Evolutionary conservation across 345 rosid genomes (phyloP).

Genomic region (Citrus reticulata): DNA sequence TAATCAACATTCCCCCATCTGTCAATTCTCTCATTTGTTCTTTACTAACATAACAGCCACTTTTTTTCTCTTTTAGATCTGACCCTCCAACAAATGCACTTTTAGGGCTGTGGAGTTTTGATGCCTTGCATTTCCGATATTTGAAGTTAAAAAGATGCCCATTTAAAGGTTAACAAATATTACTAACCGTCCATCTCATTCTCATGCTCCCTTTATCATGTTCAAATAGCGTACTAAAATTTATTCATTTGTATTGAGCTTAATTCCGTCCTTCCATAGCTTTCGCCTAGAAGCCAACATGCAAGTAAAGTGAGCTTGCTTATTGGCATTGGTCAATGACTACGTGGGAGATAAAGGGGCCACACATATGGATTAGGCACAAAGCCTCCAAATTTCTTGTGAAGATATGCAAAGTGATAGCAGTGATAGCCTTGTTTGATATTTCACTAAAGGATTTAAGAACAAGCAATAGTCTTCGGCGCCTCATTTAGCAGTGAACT

Average conservation of each 20-base stretch:
- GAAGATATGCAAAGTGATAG: background rate
- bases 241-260: background rate
- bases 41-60: background rate
- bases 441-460: background rate
- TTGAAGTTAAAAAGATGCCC: background rate
- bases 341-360: background rate
- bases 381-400: background rate
- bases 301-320: background rate
- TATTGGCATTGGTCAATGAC: background rate
- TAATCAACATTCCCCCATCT: background rate
- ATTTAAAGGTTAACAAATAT: background rate
- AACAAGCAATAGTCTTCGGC: background rate
- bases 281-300: background rate
- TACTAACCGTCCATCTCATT: background rate
- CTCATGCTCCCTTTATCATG: background rate
- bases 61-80: background rate
- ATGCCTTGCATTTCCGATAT: background rate
- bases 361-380: background rate
- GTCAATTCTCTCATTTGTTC: constrained; percentile 3
- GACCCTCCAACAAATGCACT: constrained; percentile 2
- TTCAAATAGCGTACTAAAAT: background rate
- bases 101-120: background rate
- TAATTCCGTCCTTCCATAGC: background rate
- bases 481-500: background rate
- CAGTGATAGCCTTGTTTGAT: background rate